Conservation (phyloP, 305 asterid species). For the Fraxinus sp. region DNA sequence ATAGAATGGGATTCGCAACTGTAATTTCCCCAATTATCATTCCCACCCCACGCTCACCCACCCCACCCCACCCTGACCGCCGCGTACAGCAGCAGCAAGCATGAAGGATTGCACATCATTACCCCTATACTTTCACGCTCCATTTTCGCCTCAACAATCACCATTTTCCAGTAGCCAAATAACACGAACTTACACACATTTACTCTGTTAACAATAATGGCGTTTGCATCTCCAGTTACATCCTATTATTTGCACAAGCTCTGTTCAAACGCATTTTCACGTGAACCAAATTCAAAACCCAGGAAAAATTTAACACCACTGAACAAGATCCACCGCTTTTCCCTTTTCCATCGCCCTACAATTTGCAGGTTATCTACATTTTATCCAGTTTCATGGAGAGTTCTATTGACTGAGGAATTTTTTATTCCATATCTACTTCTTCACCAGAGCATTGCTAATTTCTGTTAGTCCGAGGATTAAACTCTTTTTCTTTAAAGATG, state of each 20-base stretch:
- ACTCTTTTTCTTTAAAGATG: background rate
- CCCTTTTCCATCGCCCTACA: constrained; percentile 37
- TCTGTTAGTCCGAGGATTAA: constrained; percentile 12
- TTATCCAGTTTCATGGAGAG: background rate
- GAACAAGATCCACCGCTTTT: constrained; percentile 37
- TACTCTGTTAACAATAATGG: constrained; percentile 34
- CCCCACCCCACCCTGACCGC: background rate
- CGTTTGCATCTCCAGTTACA: constrained; percentile 40
- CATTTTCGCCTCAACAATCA: background rate
- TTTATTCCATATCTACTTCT: background rate
- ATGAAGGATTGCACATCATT: background rate
- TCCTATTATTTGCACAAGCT: constrained; percentile 27
- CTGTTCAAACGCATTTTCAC: constrained; percentile 17
- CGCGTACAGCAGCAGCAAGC: background rate
- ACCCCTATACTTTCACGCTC: background rate
- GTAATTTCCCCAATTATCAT: background rate
- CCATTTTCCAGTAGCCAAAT: background rate
- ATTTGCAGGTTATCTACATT: constrained; percentile 37
- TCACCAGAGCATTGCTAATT: constrained; percentile 4
- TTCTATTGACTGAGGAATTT: background rate
- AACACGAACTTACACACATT: background rate
- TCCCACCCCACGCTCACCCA: background rate
- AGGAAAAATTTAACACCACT: constrained; percentile 12
- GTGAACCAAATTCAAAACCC: constrained; percentile 17
- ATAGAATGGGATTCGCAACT: background rate